A percentile compares a stretch with the other conserved stretches of the same genome.
phyloP scores from a whole-genome alignment of 495 filamentous ascomycete genomes.

The Evernia prunastri region DNA sequence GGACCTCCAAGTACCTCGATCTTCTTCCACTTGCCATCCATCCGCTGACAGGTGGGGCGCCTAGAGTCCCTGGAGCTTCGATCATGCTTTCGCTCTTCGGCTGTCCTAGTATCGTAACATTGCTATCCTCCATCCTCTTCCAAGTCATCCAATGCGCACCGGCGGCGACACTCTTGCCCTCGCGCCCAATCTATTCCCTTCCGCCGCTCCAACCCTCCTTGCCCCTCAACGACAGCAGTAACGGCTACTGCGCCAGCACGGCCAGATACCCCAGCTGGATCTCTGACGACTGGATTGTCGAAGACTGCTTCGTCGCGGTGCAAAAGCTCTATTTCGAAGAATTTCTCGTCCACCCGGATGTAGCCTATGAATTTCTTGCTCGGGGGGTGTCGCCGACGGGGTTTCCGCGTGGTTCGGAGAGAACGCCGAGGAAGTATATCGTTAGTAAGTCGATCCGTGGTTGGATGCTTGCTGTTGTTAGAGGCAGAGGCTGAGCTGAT shows the following conservation, averaged over 20 bases:
- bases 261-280: not conserved
- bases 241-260: constrained; percentile 11
- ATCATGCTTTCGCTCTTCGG: not conserved
- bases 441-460: not conserved
- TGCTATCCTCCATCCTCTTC: not conserved
- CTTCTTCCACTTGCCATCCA: not conserved
- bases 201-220: not conserved
- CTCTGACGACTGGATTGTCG: not conserved
- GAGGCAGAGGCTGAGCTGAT: not conserved
- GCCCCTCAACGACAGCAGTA: not conserved
- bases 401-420: not conserved
- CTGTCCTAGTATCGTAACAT: too few relatives aligned
- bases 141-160: not conserved
- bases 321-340: constrained; percentile 10
- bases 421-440: constrained; percentile 13
- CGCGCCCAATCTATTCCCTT: not conserved
- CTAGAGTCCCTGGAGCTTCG: not conserved
- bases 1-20: not conserved
- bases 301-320: constrained; percentile 10
- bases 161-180: not conserved
- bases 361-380: not conserved
- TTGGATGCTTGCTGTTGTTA: not conserved
- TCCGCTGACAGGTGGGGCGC: not conserved
- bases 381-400: not conserved
- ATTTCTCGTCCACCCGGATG: not conserved